Base-by-base conservation (phyloP, 2,329 filamentous ascomycete species). In the Hortaea werneckii region DNA sequence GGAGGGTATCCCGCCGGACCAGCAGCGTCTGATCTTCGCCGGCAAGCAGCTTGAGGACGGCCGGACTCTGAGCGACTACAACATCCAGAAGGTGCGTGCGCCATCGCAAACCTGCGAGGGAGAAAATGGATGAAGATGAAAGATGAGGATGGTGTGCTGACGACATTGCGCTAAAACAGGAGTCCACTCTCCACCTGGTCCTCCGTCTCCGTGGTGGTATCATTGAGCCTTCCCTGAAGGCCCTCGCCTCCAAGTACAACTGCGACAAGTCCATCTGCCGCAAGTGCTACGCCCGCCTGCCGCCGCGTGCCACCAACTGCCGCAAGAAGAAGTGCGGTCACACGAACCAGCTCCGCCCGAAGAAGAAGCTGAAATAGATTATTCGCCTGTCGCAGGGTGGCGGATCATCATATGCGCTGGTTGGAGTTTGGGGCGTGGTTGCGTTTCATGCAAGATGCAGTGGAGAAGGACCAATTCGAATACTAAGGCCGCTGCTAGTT, bases 181-280 rank as follows among this genome's bases (percentile, higher is more conserved):
- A 96, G 80, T 95, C 90, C 48, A 96, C 90, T 59, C 89, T 96
- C 65, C 90, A 96, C 78, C 76, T 96, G 68, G 90, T 96, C 69
- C 89, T 96, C 74, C 89, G 90, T 78, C 89, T 96, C 65, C 89
- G 90, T 80, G 90, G 90, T 80, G 90, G 90, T 80, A 90, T 96
- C 79, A 95, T 95, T 67, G 90, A 96, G 82, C 92, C 92, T 65
- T 95, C 89, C 66, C 83, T 96, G 66, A 96, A 96, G 84, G 90
- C 87, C 62, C 83, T 96, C 58, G 90, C 90, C 69, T 89, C 84
- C 79, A 95, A 95, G 82, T 96, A 94, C 83, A 96, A 98, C 85
- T 96, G 90, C 85, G 92, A 96, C 63, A 95, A 95, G 85, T 90
- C 90, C 85, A 95, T 96, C 76, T 96, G 92, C 87, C 90, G 92